Evolutionary conservation across 139 green algal species (phyloP), one percentile per base, ranked within the genome.

Genomic region (Coccomyxa sp.): DNA sequence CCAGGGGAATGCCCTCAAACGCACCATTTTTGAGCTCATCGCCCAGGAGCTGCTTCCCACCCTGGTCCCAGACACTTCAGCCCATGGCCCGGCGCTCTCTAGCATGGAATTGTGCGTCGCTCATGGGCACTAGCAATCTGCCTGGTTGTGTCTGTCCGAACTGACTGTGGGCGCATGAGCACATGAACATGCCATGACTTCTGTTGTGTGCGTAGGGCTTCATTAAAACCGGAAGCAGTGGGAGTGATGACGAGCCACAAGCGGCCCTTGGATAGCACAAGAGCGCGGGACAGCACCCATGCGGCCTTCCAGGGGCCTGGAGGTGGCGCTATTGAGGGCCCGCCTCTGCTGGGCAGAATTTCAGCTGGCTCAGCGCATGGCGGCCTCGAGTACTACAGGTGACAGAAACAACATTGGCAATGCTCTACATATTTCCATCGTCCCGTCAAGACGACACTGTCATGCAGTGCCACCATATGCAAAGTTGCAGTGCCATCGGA

Each of bases 21-120:
- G 94, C 80, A 95, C 90, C 45, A 91, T 98, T 59, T 90, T 98
- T 80, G 95, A 98, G 86, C 91, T 97, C 85, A 97, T 98, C 71
- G 93, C 94, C 9, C 92, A 93, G 80, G 95, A 97, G 89, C 85
- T 97, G 83, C 83, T 96, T 51, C 83, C 86, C 63, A 79, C 83
- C 71, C 84, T 84, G 85, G 57, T 79, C 11, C 51, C 76, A 68
- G 57, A 85, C 1, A 45, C 51, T 32, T 31, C 32, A 21, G 30
- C 80, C 63, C 51, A 71, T 67, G 68, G 1, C 79, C n/a, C n/a
- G 17, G 57, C 25, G 58, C 58, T 75, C 66, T 30, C 66, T 75
- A 3, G 21, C 66, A 75, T 25, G 66, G 21, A 27, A 75, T 10
- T 75, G 66, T 75, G 23, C 66, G 38, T 27, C 74, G 74, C 74